Evolutionary conservation across 169 alveolate genomes (phyloP).

Genomic region (Cryptosporidium sp.): DNA sequence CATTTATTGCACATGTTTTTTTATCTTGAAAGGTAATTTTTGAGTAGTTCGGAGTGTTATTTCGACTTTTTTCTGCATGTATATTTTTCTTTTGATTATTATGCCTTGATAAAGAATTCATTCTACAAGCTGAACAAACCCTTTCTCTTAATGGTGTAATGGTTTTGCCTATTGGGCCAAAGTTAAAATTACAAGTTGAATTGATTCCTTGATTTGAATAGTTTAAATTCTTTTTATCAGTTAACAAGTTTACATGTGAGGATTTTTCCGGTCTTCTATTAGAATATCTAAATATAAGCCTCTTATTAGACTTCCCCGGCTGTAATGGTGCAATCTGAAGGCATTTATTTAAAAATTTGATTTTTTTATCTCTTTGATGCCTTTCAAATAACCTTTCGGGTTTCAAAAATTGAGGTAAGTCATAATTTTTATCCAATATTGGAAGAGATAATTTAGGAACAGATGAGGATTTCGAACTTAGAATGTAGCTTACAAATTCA

Average conservation of each 20-base stretch:
- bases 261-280: not conserved
- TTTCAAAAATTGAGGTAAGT: not conserved
- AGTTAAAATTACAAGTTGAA: not conserved
- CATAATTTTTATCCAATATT: not conserved
- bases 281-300: not conserved
- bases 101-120: not conserved
- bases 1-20: not conserved
- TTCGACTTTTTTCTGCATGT: not conserved
- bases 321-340: not conserved
- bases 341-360: not conserved
- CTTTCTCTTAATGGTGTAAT: constrained; percentile 34
- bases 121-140: constrained; percentile 21
- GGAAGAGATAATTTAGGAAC: constrained; percentile 2
- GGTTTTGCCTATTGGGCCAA: not conserved
- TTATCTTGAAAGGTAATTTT: not conserved
- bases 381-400: not conserved
- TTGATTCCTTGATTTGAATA: not conserved
- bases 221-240: not conserved
- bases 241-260: not conserved
- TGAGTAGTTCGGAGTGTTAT: not conserved
- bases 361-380: not conserved
- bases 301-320: not conserved
- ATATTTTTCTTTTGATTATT: not conserved
- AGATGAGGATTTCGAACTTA: not conserved
- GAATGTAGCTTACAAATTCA: constrained; percentile 3